Percentiles rank a stretch among this genome's conserved stretches.
These are phyloP conservation scores for Grosmannia huntii DNA, from an alignment of 2,329 filamentous ascomycete species.

Conservation along the genomic window DNA sequence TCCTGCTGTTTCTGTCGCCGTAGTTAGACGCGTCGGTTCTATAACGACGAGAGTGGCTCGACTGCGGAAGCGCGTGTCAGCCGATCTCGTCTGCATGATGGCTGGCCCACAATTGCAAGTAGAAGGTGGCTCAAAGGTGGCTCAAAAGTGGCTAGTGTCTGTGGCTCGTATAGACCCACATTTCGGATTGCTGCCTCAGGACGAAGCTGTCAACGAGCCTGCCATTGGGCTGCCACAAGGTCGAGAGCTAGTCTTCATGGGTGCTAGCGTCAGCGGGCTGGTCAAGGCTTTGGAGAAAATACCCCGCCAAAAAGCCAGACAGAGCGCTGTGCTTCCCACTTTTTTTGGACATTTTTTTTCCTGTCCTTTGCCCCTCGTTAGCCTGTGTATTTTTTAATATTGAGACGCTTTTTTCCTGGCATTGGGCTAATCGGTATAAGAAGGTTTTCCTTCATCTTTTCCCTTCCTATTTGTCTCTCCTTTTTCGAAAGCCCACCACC, in stretches of 20 bases:
- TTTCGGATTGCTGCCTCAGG: background rate
- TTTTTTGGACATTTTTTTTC: background rate
- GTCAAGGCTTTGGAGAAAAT: background rate
- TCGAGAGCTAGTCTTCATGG: too few species aligned
- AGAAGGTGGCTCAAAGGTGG: background rate
- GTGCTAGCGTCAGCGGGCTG: too few species aligned
- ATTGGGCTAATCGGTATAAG: background rate
- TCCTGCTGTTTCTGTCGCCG: background rate
- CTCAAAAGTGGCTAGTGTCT: background rate
- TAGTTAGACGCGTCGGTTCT: background rate
- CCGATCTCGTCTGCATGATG: background rate
- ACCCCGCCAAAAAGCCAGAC: background rate
- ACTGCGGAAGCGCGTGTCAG: background rate
- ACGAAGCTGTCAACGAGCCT: background rate
- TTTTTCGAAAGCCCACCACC: background rate
- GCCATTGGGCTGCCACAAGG: too few species aligned
- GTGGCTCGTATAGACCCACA: background rate
- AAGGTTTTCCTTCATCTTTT: slow-evolving; percentile 3
- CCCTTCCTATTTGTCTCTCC: slow-evolving; percentile 8
- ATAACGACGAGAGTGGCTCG: background rate
- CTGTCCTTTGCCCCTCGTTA: background rate
- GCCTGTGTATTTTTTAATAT: background rate
- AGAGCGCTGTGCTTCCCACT: background rate
- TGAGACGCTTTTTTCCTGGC: background rate
- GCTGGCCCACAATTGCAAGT: background rate